Evolutionary conservation across 2,329 filamentous ascomycete species (phyloP).

Genomic region (Fusarium heterosporum): DNA sequence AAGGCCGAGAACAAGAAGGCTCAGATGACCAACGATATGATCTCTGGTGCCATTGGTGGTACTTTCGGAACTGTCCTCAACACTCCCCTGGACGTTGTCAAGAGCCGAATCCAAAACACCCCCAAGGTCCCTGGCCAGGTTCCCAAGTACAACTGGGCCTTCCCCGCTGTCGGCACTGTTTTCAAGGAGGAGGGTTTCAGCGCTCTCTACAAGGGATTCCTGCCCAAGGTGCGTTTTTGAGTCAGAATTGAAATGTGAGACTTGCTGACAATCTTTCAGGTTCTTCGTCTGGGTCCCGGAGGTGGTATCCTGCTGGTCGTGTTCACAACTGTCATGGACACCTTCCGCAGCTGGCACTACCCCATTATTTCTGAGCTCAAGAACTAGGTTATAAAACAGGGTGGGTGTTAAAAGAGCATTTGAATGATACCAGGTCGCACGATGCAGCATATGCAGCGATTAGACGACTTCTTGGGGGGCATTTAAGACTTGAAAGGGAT

Average conservation of each 20-base stretch:
- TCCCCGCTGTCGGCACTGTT: constrained; percentile 85
- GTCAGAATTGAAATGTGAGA: not conserved
- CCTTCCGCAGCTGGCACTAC: constrained; percentile 75
- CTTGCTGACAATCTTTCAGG: constrained; percentile 43
- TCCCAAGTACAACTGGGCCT: constrained; percentile 99
- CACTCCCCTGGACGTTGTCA: constrained; percentile 97
- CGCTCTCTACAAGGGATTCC: constrained; percentile 97
- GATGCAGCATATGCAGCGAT: constrained; percentile 9
- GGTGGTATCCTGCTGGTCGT: constrained; percentile 82
- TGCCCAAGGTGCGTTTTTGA: constrained; percentile 86
- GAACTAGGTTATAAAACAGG: constrained; percentile 10
- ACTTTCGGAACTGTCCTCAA: constrained; percentile 91
- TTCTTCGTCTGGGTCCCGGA: constrained; percentile 65
- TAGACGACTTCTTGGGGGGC: constrained; percentile 24
- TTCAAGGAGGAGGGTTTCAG: constrained; percentile 92
- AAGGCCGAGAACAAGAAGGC: constrained; percentile 81
- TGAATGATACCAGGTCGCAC: constrained; percentile 35
- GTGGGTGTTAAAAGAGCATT: constrained; percentile 17
- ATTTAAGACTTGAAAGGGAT: constrained; percentile 13
- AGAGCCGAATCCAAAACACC: constrained; percentile 97
- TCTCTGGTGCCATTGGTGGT: constrained; percentile 88
- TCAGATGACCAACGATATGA: constrained; percentile 87
- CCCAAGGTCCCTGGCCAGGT: constrained; percentile 81
- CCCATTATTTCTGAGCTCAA: constrained; percentile 30
- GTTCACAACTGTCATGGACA: constrained; percentile 90